These are phyloP conservation scores for Neltuma alba DNA, from an alignment of 306 rosid species.

Conservation along the genomic window DNA sequence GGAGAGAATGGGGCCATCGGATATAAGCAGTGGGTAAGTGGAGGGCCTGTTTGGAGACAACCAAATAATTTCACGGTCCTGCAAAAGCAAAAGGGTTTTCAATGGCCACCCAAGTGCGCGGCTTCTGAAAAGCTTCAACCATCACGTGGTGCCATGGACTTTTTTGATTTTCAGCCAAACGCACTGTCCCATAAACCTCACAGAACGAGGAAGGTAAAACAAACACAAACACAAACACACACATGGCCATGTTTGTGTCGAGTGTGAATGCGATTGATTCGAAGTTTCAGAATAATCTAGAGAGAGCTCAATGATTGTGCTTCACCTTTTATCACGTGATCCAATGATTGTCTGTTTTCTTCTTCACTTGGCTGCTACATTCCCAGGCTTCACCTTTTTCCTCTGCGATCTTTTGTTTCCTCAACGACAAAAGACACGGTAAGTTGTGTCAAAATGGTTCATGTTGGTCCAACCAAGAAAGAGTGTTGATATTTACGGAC, in stretches of 20 bases:
- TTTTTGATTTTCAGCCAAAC: background rate
- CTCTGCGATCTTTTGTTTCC: too few relatives aligned
- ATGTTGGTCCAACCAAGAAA: too few relatives aligned
- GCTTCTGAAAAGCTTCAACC: constrained; percentile 63
- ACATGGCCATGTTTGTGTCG: constrained; percentile 37
- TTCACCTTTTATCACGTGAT: constrained; percentile 27
- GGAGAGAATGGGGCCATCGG: background rate
- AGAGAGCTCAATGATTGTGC: background rate
- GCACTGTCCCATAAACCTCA: background rate
- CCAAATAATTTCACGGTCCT: constrained; percentile 20
- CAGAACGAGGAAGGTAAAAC: background rate
- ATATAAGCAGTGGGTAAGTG: background rate
- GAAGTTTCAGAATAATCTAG: background rate
- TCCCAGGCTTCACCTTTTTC: constrained; percentile 21
- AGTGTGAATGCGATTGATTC: constrained; percentile 1
- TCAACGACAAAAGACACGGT: too few relatives aligned
- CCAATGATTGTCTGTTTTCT: constrained; percentile 6
- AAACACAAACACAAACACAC: background rate
- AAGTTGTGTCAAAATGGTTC: background rate
- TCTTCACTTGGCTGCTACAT: constrained; percentile 38
- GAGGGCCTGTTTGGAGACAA: background rate
- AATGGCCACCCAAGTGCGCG: background rate
- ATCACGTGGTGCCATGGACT: constrained; percentile 47
- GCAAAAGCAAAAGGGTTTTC: constrained; percentile 40
- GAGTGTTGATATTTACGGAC: too few relatives aligned